Percentiles rank a stretch among this genome's conserved stretches.
phyloP scores from a whole-genome alignment of 2,329 filamentous ascomycete genomes.

The Aspergillus fructus region DNA sequence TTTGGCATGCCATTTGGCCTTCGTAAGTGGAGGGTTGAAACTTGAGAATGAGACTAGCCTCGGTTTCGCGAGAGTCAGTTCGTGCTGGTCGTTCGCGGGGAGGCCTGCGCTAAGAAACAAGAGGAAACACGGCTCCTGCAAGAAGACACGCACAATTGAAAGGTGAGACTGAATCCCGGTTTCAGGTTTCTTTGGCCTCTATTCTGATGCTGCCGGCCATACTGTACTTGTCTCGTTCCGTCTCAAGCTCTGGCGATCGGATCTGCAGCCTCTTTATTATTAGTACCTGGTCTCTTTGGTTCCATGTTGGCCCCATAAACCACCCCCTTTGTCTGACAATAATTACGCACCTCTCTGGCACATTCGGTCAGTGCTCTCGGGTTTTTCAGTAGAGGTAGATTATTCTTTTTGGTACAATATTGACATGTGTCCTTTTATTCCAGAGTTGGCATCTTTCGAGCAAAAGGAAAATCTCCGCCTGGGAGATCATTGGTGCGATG shows the following conservation, averaged over 20 bases:
- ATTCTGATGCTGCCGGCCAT: conserved; percentile 2
- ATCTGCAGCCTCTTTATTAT: conserved; percentile 15
- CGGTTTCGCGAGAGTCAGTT: conserved; percentile 1
- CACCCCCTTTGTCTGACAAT: not conserved
- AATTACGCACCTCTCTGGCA: not conserved
- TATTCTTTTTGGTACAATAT: not conserved
- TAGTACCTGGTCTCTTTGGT: not conserved
- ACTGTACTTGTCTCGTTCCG: conserved; percentile 1
- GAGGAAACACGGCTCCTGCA: conserved; percentile 16
- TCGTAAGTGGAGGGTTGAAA: not conserved
- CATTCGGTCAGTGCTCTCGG: not conserved
- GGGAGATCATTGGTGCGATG: conserved; percentile 10
- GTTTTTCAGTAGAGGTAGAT: not conserved
- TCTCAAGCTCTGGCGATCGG: conserved; percentile 17
- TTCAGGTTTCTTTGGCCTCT: not conserved
- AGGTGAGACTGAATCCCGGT: not conserved
- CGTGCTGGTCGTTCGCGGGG: conserved; percentile 17
- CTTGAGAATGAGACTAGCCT: not conserved
- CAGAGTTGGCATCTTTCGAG: not conserved
- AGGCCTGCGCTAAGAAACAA: conserved; percentile 10
- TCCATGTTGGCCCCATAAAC: not conserved
- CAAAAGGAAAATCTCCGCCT: conserved; percentile 5
- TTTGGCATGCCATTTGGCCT: not conserved
- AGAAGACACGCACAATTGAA: not conserved
- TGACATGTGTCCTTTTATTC: not conserved